Evolutionary conservation across 331 rosid species (phyloP).

Genomic region (Rhamnella rubrinervis): DNA sequence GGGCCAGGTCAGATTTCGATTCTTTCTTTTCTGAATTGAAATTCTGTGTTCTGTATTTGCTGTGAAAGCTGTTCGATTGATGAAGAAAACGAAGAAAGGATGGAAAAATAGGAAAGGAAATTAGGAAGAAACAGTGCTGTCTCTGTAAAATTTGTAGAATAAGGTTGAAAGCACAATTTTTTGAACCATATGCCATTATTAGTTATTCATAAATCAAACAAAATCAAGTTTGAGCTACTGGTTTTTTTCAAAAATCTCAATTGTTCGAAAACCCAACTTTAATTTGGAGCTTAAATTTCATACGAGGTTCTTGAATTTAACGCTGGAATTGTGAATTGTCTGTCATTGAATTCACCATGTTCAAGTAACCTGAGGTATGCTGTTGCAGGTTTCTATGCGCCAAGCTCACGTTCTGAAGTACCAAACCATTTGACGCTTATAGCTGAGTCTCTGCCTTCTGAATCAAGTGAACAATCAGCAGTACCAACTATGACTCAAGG

Average conservation of each 20-base stretch:
- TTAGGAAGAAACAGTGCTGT: too few relatives aligned
- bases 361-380: constrained; percentile 21
- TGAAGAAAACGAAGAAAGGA: too few relatives aligned
- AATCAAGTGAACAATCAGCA: constrained; percentile 47
- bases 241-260: background rate
- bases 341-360: background rate
- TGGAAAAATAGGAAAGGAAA: background rate
- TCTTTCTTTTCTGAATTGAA: background rate
- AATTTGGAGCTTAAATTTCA: background rate
- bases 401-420: constrained; percentile 84
- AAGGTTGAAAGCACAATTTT: too few relatives aligned
- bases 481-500: constrained; percentile 44
- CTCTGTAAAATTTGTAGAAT: too few relatives aligned
- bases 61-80: background rate
- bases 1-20: too few relatives aligned
- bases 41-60: too few relatives aligned
- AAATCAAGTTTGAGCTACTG: background rate
- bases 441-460: constrained; percentile 78
- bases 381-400: constrained; percentile 82
- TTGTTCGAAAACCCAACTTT: background rate
- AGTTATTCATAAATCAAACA: too few relatives aligned
- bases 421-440: constrained; percentile 75
- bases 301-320: background rate
- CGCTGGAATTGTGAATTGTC: background rate
- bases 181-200: too few relatives aligned